Base-by-base conservation (phyloP, 768 basidiomycete species). In the Jaapia argillacea region DNA sequence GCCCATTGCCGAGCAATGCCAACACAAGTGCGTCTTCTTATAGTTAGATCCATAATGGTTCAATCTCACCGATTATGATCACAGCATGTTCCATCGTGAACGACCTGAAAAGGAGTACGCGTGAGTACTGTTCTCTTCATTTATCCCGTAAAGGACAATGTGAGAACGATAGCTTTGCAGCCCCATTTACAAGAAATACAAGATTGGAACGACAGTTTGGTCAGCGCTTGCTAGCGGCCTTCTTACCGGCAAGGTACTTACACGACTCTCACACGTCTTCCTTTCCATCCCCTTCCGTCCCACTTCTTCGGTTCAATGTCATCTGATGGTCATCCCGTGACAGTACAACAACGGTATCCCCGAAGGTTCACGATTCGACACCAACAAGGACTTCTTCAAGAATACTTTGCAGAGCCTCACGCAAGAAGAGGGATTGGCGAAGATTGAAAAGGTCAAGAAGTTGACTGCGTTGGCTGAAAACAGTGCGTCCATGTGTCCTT, bases 61-160 rank as follows among this genome's bases (percentile, higher is more conserved):
- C 25, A 12, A 5, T 4, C 22, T 47, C 23, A 52, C 3, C 36
- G 4, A 36, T 35, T n/a, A 6, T 6, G 23, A 26, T 24, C 58
- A 61, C 58, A 71, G 67, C 48, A 64, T 75, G 62, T 58, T 79
- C 39, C 65, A 70, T 59, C 66, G 77, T 21, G 69, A 76, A 43
- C 63, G 70, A 22, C 70, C 76, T 46, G 77, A 79, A 58, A 62
- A 61, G 45, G 75, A 79, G 54, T 75, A 72, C 55, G 61, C 59
- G 48, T 54, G 45, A 12, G 54, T 44, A 4, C 2, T n/a, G 6
- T 13, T 13, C 7, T 12, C 16, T 13, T 7, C 35, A 14, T 0
- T 6, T 3, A 18, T 31, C 6, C 24, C 16, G 4, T 35, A 21
- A n/a, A n/a, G 35, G 31, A 36, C 21, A 5, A 28, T 21, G 36